These are phyloP conservation scores for Eremomyces bilateralis DNA, from an alignment of 495 filamentous ascomycete species.

Conservation along the genomic window DNA sequence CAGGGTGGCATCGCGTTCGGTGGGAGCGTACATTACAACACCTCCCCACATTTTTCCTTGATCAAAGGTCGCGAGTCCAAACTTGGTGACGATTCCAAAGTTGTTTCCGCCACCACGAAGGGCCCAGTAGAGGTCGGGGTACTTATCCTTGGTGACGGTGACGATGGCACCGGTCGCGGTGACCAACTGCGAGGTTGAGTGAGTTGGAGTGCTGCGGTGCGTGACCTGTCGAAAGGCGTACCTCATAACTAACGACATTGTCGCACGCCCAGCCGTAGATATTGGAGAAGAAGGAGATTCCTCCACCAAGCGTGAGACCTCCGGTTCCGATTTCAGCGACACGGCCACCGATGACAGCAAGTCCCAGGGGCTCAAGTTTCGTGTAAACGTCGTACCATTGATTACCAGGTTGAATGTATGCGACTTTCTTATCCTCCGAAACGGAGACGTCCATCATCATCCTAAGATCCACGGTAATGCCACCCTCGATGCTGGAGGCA, in stretches of 20 bases:
- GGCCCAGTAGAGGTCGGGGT: constrained; percentile 11
- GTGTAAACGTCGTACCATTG: constrained; percentile 11
- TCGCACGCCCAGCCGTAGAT: constrained; percentile 13
- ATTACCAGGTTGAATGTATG: constrained; percentile 8
- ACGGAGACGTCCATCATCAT: constrained; percentile 10
- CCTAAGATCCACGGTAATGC: constrained; percentile 13
- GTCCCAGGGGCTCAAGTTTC: constrained; percentile 7
- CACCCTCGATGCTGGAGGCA: constrained; percentile 11
- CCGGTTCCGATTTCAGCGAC: constrained; percentile 10
- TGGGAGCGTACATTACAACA: constrained; percentile 11
- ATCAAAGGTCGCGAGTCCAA: constrained; percentile 5
- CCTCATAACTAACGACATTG: constrained; percentile 11
- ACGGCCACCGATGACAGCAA: constrained; percentile 10
- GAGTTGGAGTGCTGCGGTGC: too few species aligned
- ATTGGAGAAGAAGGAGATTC: constrained; percentile 13
- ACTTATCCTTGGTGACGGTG: constrained; percentile 7
- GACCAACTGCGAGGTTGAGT: too few species aligned
- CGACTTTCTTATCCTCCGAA: constrained; percentile 4
- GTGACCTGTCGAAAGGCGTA: too few species aligned
- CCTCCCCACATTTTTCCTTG: constrained; percentile 12
- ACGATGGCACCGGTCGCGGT: constrained; percentile 11
- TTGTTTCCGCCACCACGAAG: constrained; percentile 15
- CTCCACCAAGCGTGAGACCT: constrained; percentile 13
- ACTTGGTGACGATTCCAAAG: constrained; percentile 12
- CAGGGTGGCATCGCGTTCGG: constrained; percentile 1